phyloP scores from a whole-genome alignment of 1,139 yeast genomes.

The Yamadazyma sp. region DNA sequence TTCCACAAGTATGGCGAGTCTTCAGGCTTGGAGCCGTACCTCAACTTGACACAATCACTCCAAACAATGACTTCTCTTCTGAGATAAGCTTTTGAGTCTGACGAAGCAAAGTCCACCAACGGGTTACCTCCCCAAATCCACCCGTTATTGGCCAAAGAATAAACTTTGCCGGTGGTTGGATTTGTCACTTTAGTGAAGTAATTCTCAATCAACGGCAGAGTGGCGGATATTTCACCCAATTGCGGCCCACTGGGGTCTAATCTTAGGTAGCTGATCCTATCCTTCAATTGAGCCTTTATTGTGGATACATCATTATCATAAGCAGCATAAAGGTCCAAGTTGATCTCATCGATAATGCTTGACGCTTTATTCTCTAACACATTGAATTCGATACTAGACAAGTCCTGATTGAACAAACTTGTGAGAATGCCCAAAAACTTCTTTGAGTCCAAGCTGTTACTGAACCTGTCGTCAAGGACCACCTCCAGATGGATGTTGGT shows the following conservation, averaged over 20 bases:
- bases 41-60: slow-evolving; percentile 94
- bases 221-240: slow-evolving; percentile 58
- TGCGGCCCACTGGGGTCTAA: slow-evolving; percentile 80
- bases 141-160: slow-evolving; percentile 90
- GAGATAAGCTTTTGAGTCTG: slow-evolving; percentile 73
- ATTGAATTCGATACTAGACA: slow-evolving; percentile 28
- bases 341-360: slow-evolving; percentile 71
- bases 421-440: slow-evolving; percentile 49
- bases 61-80: slow-evolving; percentile 93
- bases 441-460: slow-evolving; percentile 52
- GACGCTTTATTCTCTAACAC: slow-evolving; percentile 43
- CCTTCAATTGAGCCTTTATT: slow-evolving; percentile 67
- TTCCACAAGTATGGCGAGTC: slow-evolving; percentile 92
- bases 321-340: slow-evolving; percentile 66
- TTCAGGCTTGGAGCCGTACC: slow-evolving; percentile 74
- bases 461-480: slow-evolving; percentile 40
- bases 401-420: slow-evolving; percentile 35
- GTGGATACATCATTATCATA: slow-evolving; percentile 72
- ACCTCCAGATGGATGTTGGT: slow-evolving; percentile 29
- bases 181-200: slow-evolving; percentile 73
- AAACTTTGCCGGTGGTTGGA: slow-evolving; percentile 49
- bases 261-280: slow-evolving; percentile 74
- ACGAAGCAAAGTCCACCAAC: slow-evolving; percentile 86
- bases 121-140: slow-evolving; percentile 99
- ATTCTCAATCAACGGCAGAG: slow-evolving; percentile 73